Evolutionary conservation across 1,284 basidiomycete species (phyloP).

Genomic region (Ustilago shanxiensis): DNA sequence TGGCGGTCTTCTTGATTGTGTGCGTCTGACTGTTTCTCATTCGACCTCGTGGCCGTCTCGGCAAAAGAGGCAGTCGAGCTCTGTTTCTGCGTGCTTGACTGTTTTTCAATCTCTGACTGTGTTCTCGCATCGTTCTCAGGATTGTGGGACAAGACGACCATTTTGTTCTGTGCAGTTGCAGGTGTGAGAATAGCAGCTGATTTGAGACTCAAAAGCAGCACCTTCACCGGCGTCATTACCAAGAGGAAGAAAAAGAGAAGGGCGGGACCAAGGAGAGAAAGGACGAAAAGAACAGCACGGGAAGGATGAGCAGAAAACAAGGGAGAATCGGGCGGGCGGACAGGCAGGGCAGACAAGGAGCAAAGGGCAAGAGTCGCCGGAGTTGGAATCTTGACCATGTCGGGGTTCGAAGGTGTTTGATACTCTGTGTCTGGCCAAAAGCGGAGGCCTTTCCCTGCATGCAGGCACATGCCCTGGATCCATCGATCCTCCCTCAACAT

Average conservation of each 20-base stretch:
- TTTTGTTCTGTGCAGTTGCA: neutral
- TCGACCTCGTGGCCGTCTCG: constrained; percentile 32
- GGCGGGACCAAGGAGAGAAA: no score
- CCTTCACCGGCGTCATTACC: neutral
- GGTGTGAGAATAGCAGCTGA: neutral
- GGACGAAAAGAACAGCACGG: constrained; percentile 5
- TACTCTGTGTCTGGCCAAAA: constrained; percentile 4
- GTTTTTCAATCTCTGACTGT: no score
- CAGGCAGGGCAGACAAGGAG: no score
- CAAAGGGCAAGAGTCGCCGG: constrained; percentile 6
- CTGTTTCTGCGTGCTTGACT: constrained; percentile 11
- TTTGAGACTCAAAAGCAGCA: no score
- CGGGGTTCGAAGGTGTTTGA: constrained; percentile 13
- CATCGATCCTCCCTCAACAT: neutral
- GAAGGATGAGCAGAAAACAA: neutral
- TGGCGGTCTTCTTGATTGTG: no score
- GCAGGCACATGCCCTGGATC: neutral
- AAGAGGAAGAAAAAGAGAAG: neutral
- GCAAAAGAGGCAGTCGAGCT: constrained; percentile 21
- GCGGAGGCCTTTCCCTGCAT: neutral
- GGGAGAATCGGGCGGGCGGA: no score
- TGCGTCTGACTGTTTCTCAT: no score
- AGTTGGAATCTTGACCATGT: constrained; percentile 13
- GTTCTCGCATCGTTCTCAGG: neutral
- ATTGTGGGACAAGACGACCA: no score